phyloP scores from a whole-genome alignment of 1,284 basidiomycete species.

The Wolfiporia cocos region DNA sequence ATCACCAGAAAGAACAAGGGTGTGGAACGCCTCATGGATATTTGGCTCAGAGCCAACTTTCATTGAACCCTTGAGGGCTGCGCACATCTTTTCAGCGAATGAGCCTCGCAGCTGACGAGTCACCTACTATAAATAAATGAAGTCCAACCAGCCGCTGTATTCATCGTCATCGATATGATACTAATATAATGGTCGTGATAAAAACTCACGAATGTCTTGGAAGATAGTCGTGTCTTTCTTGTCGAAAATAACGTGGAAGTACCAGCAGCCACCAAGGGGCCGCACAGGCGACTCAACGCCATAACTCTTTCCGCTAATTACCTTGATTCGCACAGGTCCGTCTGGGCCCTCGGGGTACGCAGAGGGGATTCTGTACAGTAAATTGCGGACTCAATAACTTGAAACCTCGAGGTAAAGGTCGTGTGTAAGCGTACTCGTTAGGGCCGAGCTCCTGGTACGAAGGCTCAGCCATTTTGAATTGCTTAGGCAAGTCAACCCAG shows the following conservation, averaged over 20 bases:
- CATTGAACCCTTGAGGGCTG: constrained; percentile 66
- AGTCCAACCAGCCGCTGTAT: constrained; percentile 71
- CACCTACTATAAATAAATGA: constrained; percentile 73
- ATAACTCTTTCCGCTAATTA: constrained; percentile 87
- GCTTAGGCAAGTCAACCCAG: constrained; percentile 89
- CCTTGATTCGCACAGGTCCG: constrained; percentile 70
- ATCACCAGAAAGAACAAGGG: constrained; percentile 67
- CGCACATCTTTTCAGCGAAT: background rate
- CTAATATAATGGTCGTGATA: background rate
- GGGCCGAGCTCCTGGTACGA: constrained; percentile 74
- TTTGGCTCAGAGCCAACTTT: constrained; percentile 48
- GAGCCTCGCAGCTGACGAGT: too few species aligned
- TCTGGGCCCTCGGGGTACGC: constrained; percentile 69
- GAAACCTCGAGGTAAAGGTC: background rate
- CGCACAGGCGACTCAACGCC: constrained; percentile 85
- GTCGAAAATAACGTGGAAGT: constrained; percentile 76
- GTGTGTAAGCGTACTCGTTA: constrained; percentile 38
- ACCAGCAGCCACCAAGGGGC: constrained; percentile 91
- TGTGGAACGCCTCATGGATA: constrained; percentile 61
- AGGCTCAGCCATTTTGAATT: constrained; percentile 83
- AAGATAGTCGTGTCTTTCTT: constrained; percentile 65
- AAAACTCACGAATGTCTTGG: constrained; percentile 73
- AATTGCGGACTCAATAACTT: background rate
- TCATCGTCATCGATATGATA: background rate
- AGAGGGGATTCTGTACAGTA: constrained; percentile 56